Evolutionary conservation across 768 basidiomycete genomes (phyloP).

Genomic region (Suillus fuscotomentosus): DNA sequence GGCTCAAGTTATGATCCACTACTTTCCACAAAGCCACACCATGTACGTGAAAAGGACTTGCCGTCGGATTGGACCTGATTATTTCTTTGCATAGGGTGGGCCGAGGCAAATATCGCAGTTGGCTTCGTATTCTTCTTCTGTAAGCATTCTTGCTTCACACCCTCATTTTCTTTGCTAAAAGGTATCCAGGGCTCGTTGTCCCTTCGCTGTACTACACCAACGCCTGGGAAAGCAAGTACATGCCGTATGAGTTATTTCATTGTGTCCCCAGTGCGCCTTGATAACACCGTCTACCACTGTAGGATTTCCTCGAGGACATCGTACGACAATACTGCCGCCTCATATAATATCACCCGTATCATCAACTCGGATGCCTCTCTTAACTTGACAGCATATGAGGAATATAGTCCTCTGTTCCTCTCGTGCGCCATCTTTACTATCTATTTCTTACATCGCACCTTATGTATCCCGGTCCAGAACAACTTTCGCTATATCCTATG

Average conservation of each 20-base stretch:
- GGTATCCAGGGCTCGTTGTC: constrained; percentile 46
- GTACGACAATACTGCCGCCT: constrained; percentile 58
- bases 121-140: constrained; percentile 74
- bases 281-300: background rate
- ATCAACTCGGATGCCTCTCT: constrained; percentile 53
- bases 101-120: constrained; percentile 63
- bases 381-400: constrained; percentile 51
- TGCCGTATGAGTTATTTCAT: constrained; percentile 43
- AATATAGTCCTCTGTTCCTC: constrained; percentile 63
- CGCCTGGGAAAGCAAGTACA: constrained; percentile 53
- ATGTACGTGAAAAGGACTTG: background rate
- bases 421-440: constrained; percentile 33
- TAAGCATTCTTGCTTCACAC: constrained; percentile 37
- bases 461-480: constrained; percentile 25
- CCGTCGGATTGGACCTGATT: background rate
- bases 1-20: background rate
- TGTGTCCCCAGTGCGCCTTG: background rate
- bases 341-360: constrained; percentile 60
- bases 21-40: background rate
- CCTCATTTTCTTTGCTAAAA: constrained; percentile 52
- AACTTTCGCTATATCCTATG: constrained; percentile 78
- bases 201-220: constrained; percentile 72
- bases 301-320: constrained; percentile 63
- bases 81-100: constrained; percentile 55
- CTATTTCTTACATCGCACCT: constrained; percentile 19